Conservation (phyloP, 371 early-diverging fungal species). For the Mucor piriformis region DNA sequence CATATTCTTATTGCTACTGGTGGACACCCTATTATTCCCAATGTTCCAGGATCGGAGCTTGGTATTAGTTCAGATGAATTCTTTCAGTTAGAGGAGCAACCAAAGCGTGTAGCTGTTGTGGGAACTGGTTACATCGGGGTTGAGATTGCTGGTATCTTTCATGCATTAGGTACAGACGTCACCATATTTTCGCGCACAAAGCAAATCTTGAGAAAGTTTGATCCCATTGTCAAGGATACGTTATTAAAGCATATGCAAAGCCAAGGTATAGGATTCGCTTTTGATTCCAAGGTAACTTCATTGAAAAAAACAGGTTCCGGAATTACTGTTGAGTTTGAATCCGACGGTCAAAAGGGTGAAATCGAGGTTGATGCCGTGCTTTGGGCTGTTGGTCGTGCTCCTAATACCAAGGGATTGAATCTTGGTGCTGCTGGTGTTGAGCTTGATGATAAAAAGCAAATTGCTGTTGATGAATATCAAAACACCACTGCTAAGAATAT, state of each 20-base stretch:
- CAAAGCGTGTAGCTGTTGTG: conserved; percentile 87
- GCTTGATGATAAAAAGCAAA: conserved; percentile 66
- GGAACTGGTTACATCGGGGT: conserved; percentile 92
- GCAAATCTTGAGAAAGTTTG: conserved; percentile 87
- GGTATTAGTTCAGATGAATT: conserved; percentile 94
- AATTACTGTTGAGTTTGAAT: conserved; percentile 51
- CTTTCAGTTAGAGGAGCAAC: conserved; percentile 87
- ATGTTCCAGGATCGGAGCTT: conserved; percentile 81
- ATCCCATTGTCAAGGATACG: conserved; percentile 79
- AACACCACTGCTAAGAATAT: conserved; percentile 75
- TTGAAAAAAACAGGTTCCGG: conserved; percentile 22
- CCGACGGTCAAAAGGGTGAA: conserved; percentile 40
- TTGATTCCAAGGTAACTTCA: conserved; percentile 57
- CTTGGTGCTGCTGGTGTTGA: conserved; percentile 70
- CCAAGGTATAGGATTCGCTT: conserved; percentile 73
- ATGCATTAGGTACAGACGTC: conserved; percentile 80
- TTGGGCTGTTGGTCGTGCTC: conserved; percentile 79
- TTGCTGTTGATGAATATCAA: conserved; percentile 88
- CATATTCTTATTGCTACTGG: conserved; percentile 89
- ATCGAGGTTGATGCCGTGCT: conserved; percentile 70
- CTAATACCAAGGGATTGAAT: conserved; percentile 70
- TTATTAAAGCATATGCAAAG: conserved; percentile 75
- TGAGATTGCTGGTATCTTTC: conserved; percentile 95
- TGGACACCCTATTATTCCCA: conserved; percentile 69
- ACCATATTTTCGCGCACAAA: conserved; percentile 82